Base-by-base conservation (phyloP, 495 filamentous ascomycete species). In the Clohesyomyces aquaticus region DNA sequence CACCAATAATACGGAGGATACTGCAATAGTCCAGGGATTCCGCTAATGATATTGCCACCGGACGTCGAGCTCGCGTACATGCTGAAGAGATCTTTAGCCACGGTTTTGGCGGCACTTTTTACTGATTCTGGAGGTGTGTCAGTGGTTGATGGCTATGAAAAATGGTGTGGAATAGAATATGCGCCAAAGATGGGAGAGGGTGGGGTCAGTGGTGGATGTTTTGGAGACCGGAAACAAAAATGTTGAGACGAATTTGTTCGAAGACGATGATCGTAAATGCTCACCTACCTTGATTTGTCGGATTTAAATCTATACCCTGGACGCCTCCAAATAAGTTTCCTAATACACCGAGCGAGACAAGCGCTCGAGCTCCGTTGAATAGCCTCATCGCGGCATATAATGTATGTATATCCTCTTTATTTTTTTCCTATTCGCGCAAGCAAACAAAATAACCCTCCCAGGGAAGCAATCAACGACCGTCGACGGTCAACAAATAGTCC, bases 21-120 rank as follows among this genome's bases (percentile, higher is more conserved):
- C 32, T 82, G 80, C 11, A 91, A 77, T 46, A 90, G 82, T 27
- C 89, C 89, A 14, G 85, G 83, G 3, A 83, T 83, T 25, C 83
- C 79, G 25, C 85, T 87, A 0, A 82, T 75, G 49, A 81, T 70
- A 59, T 76, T 79, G 43, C 71, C 72, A 32, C 74, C 16, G 26
- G 18, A 4, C 21, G 4, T 52, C 11, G 69, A 81, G 21, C 87
- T 87, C 25, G 79, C 75, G 71, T 92, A 91, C 72, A 83, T 85
- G 41, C 74, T 75, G 74, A 91, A 79, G 72, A 91, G 78, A 61
- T 85, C 84, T 68, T 79, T 80, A 4, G 88, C 87, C 48, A 88
- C 80, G 3, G 76, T 82, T 32, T 80, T 78, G 27, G 88, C 86
- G 3, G 84, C 85, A 51, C 73, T 65, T 70, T 83, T 85, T 69